A percentile compares a stretch with the other conserved stretches of the same genome.
Conservation (phyloP, 495 filamentous ascomycete species). For the Podospora bellae-mahoneyi region DNA sequence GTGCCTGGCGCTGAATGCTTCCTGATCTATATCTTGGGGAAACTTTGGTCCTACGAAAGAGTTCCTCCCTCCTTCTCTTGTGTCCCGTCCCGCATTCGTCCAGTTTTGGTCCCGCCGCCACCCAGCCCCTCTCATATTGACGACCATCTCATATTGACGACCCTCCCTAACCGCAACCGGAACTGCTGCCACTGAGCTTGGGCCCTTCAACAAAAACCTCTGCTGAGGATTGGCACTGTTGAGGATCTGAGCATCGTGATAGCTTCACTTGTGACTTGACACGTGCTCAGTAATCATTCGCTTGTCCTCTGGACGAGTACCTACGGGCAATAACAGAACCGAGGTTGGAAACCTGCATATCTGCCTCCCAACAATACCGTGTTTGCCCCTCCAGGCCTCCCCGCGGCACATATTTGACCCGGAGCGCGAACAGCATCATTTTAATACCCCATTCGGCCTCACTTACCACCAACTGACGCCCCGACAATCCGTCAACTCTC, state of each 20-base stretch:
- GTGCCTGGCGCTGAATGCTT: background rate
- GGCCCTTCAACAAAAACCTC: background rate
- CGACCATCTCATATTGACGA: background rate
- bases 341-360: background rate
- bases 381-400: constrained; percentile 1
- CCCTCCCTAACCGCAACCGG: background rate
- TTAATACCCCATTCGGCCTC: background rate
- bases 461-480: constrained; percentile 18
- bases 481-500: background rate
- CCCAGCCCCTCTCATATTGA: background rate
- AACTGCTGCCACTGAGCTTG: background rate
- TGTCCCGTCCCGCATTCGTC: constrained; percentile 6
- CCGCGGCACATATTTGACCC: background rate
- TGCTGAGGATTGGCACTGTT: background rate
- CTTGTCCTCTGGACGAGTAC: background rate
- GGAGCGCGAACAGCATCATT: background rate
- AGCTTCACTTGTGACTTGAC: background rate
- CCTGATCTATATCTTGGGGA: background rate
- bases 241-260: background rate
- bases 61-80: background rate
- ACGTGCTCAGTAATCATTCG: background rate
- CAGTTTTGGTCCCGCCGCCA: background rate
- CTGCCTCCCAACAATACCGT: background rate
- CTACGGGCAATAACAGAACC: background rate
- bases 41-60: background rate